Percentiles rank a stretch among this genome's conserved stretches.
Conservation (phyloP, 805 yeast genomes). For the Zygosaccharomyces kombuchaensis region DNA sequence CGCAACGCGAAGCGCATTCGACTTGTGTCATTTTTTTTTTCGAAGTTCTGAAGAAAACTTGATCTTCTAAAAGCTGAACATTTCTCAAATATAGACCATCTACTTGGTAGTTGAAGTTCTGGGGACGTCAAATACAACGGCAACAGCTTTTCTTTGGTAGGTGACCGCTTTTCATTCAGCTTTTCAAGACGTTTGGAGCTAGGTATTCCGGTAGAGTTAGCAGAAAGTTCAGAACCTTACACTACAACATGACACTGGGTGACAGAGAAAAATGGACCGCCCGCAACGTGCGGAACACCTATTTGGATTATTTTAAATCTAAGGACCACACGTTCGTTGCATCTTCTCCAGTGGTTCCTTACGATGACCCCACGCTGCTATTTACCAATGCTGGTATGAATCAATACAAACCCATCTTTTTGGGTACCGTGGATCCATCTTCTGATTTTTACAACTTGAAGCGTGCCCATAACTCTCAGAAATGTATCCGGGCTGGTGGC, state of each 20-base stretch:
- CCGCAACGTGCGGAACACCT: slow-evolving; percentile 67
- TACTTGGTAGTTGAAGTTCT: neutral
- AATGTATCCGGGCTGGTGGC: slow-evolving; percentile 99
- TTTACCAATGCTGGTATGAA: slow-evolving; percentile 99
- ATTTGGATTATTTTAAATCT: slow-evolving; percentile 71
- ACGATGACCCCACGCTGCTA: slow-evolving; percentile 93
- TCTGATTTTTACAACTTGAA: slow-evolving; percentile 79
- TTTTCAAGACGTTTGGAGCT: slow-evolving; percentile 3
- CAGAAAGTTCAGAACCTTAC: slow-evolving; percentile 10
- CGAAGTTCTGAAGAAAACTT: neutral
- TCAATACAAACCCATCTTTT: slow-evolving; percentile 95
- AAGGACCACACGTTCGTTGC: slow-evolving; percentile 77
- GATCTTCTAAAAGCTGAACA: neutral
- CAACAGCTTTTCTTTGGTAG: neutral
- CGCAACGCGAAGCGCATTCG: neutral
- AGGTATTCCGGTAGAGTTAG: slow-evolving; percentile 4
- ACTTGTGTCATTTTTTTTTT: neutral
- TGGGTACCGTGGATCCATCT: slow-evolving; percentile 95
- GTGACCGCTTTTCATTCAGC: slow-evolving; percentile 7
- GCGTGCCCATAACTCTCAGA: slow-evolving; percentile 93
- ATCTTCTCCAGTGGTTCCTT: slow-evolving; percentile 93
- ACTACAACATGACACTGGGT: slow-evolving; percentile 30
- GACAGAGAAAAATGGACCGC: slow-evolving; percentile 47
- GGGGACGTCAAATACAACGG: neutral
- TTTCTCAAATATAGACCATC: neutral